A percentile compares a stretch with the other conserved stretches of the same genome.
Evolutionary conservation across 768 basidiomycete species (phyloP).

Genomic region (Peribolospora kevripleyi): DNA sequence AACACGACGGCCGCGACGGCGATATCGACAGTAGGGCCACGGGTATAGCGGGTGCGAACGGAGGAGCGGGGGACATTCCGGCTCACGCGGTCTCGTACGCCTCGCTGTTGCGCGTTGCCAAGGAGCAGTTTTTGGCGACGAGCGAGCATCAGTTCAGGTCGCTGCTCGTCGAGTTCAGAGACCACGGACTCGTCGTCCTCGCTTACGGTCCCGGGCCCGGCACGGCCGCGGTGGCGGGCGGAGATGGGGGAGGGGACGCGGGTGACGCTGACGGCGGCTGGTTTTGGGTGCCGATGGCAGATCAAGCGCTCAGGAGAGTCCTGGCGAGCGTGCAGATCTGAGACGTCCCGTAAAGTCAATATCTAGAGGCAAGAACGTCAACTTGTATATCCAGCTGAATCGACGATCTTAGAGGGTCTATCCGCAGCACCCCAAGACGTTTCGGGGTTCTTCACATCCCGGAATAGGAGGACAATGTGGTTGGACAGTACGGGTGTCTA

Average conservation of each 20-base stretch:
- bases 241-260: background rate
- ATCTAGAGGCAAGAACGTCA: too few species aligned
- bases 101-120: slow-evolving; percentile 43
- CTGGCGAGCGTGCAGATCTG: too few species aligned
- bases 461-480: too few species aligned
- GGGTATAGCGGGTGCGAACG: slow-evolving; percentile 6
- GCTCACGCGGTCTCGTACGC: slow-evolving; percentile 38
- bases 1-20: slow-evolving; percentile 13
- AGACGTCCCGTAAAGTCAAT: too few species aligned
- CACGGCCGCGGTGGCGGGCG: background rate
- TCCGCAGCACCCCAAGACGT: too few species aligned
- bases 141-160: slow-evolving; percentile 63
- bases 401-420: too few species aligned
- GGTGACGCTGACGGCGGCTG: background rate
- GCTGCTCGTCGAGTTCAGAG: slow-evolving; percentile 67
- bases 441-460: too few species aligned
- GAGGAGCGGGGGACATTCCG: slow-evolving; percentile 21
- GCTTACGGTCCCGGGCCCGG: background rate
- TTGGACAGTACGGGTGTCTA: too few species aligned
- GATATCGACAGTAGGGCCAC: background rate
- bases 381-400: too few species aligned
- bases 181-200: slow-evolving; percentile 48
- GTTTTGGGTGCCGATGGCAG: too few species aligned
- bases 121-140: slow-evolving; percentile 66
- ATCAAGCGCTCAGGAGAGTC: too few species aligned